Conservation (phyloP, 1,284 basidiomycete genomes). For the Pseudozyma flocculosa region DNA sequence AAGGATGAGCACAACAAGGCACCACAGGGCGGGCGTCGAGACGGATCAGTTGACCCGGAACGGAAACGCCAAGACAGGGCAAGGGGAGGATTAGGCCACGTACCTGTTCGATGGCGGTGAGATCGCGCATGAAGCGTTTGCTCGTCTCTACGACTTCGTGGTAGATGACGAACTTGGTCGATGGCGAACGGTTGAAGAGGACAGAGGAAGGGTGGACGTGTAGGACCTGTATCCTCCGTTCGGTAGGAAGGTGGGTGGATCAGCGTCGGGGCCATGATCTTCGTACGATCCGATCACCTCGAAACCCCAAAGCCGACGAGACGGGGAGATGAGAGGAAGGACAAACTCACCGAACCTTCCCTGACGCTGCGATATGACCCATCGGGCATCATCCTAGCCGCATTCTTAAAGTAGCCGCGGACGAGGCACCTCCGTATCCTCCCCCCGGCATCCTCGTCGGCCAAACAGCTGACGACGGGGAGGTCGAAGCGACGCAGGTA, state of each 20-base stretch:
- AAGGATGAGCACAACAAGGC: no score
- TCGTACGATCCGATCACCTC: no score
- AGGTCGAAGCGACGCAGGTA: slow-evolving; percentile 82
- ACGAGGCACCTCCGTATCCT: slow-evolving; percentile 77
- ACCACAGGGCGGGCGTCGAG: no score
- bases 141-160: slow-evolving; percentile 95
- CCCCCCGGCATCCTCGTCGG: slow-evolving; percentile 60
- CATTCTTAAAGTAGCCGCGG: slow-evolving; percentile 90
- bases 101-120: slow-evolving; percentile 58
- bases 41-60: no score
- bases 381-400: slow-evolving; percentile 82
- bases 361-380: slow-evolving; percentile 82
- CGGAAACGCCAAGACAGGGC: no score
- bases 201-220: slow-evolving; percentile 92
- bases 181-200: slow-evolving; percentile 85
- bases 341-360: slow-evolving; percentile 62
- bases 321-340: background rate
- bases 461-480: slow-evolving; percentile 66
- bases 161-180: slow-evolving; percentile 87
- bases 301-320: no score
- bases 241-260: no score
- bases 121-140: slow-evolving; percentile 69
- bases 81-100: no score
- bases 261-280: no score
- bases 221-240: slow-evolving; percentile 59